A percentile compares a stretch with the other conserved stretches of the same genome.
Evolutionary conservation across 169 alveolate genomes (phyloP).

Genomic region (Cryptosporidium ryanae): DNA sequence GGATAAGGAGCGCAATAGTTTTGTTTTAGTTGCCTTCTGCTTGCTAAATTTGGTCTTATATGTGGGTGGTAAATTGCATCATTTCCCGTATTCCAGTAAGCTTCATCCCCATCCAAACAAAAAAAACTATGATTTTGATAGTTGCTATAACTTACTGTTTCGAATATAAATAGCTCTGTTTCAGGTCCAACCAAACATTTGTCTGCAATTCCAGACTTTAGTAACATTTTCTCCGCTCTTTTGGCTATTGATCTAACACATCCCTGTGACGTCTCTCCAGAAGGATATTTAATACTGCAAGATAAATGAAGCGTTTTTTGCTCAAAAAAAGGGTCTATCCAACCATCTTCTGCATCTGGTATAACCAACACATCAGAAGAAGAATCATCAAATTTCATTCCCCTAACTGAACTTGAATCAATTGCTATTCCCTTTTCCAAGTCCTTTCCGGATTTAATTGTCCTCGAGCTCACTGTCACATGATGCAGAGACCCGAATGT

Average conservation of each 20-base stretch:
- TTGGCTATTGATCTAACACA: slow-evolving; percentile 64
- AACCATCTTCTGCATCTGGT: slow-evolving; percentile 51
- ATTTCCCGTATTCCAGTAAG: slow-evolving; percentile 77
- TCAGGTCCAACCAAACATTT: slow-evolving; percentile 82
- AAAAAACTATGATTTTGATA: slow-evolving; percentile 77
- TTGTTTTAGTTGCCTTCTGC: slow-evolving; percentile 76
- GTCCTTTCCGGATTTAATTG: slow-evolving; percentile 34
- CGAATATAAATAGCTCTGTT: slow-evolving; percentile 84
- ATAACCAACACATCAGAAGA: slow-evolving; percentile 59
- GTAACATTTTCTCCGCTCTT: slow-evolving; percentile 45
- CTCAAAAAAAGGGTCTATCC: slow-evolving; percentile 65
- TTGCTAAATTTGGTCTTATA: slow-evolving; percentile 67
- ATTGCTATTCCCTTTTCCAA: slow-evolving; percentile 55
- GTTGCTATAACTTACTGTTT: slow-evolving; percentile 77
- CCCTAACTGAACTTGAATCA: slow-evolving; percentile 74
- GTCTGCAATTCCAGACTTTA: slow-evolving; percentile 40
- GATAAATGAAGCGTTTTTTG: slow-evolving; percentile 42
- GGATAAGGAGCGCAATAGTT: slow-evolving; percentile 82
- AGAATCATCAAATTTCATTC: slow-evolving; percentile 54
- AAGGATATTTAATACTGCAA: slow-evolving; percentile 24
- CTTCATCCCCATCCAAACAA: slow-evolving; percentile 76
- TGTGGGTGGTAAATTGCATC: background rate
- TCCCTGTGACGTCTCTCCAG: slow-evolving; percentile 38
- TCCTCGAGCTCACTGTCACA: slow-evolving; percentile 40
- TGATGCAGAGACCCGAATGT: slow-evolving; percentile 71